Conservation (phyloP, 202 grass and related monocot genomes). For the Zizania palustris region DNA sequence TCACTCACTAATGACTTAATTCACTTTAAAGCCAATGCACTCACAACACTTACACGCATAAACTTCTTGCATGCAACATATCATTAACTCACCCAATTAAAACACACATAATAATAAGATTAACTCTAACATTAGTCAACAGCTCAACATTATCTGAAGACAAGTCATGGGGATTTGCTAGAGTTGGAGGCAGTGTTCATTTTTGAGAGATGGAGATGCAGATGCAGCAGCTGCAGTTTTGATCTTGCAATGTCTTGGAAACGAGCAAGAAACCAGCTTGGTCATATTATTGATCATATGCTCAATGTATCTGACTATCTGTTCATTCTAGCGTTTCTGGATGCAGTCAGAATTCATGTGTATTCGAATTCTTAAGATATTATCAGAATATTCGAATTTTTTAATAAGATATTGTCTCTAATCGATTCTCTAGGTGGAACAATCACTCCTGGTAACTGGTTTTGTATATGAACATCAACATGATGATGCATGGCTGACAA, state of each 20-base stretch:
- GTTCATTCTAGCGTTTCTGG: constrained; percentile 39
- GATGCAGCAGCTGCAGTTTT: not conserved
- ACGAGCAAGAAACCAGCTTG: not conserved
- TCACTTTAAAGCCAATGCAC: too few species aligned
- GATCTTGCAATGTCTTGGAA: not conserved
- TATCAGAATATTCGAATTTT: not conserved
- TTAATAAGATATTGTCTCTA: constrained; percentile 33
- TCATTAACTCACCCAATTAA: too few species aligned
- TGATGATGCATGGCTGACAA: constrained; percentile 93
- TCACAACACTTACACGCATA: too few species aligned
- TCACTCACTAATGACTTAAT: too few species aligned
- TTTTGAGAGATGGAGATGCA: not conserved
- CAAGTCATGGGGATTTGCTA: not conserved
- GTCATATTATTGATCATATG: not conserved
- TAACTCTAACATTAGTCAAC: not conserved
- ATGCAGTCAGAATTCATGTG: constrained; percentile 21
- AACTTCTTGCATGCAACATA: too few species aligned
- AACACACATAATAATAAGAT: too few species aligned
- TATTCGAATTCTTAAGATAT: not conserved
- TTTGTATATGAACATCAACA: constrained; percentile 97
- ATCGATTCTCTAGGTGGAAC: constrained; percentile 78
- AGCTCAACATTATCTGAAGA: not conserved
- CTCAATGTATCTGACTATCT: not conserved
- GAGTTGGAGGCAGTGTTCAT: not conserved
- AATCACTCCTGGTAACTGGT: constrained; percentile 95